Percentiles rank a stretch among this genome's conserved stretches.
phyloP scores from a whole-genome alignment of 1,139 yeast genomes.

The Scheffersomyces stambukii region DNA sequence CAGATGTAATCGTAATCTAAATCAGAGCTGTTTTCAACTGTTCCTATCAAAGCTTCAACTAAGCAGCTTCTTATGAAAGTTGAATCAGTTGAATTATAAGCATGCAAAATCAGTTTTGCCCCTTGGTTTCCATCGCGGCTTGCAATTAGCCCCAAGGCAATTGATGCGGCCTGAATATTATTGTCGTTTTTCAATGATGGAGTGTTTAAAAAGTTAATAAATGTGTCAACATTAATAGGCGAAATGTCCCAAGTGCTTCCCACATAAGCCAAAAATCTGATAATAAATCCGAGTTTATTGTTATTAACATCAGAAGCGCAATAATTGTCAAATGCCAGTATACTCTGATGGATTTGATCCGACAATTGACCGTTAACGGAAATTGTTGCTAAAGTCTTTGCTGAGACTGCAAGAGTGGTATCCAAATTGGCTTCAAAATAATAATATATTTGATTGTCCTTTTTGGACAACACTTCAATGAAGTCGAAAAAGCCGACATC shows the following conservation, averaged over 20 bases:
- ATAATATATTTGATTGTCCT: constrained; percentile 7
- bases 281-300: constrained; percentile 22
- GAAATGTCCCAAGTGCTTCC: constrained; percentile 16
- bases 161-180: constrained; percentile 45
- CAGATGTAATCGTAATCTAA: constrained; percentile 13
- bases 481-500: constrained; percentile 11
- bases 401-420: constrained; percentile 19
- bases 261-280: constrained; percentile 45
- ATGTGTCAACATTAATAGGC: constrained; percentile 7
- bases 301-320: constrained; percentile 14
- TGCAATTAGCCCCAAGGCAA: constrained; percentile 48
- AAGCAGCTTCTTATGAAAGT: constrained; percentile 20
- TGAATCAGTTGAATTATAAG: constrained; percentile 8
- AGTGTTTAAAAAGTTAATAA: constrained; percentile 8
- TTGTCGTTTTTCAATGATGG: constrained; percentile 26
- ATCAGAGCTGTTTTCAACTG: constrained; percentile 7
- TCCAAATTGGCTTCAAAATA: constrained; percentile 12
- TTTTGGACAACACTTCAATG: constrained; percentile 6
- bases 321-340: constrained; percentile 26
- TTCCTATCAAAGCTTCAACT: constrained; percentile 32
- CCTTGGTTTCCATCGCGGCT: constrained; percentile 5
- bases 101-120: constrained; percentile 6
- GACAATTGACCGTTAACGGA: constrained; percentile 27
- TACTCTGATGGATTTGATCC: constrained; percentile 24
- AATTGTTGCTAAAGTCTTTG: constrained; percentile 41